Evolutionary conservation across 495 filamentous ascomycete genomes (phyloP), one percentile per base, ranked within the genome.

Genomic region (Ramalina peruviana): DNA sequence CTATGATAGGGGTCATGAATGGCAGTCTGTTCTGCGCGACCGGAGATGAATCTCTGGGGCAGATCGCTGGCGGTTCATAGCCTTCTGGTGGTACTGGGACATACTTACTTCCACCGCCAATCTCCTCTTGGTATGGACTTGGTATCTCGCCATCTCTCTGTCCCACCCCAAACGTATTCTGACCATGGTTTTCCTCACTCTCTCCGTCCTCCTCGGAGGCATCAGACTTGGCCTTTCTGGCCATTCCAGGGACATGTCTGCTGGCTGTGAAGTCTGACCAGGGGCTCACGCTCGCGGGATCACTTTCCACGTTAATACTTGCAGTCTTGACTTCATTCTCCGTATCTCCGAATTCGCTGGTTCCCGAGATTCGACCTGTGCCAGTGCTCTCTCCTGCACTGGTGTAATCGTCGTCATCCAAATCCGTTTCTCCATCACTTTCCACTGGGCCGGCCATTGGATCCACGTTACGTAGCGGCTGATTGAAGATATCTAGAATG

Each of bases 1-100:
- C 92, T 6, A 90, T 86, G 52, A 98, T 98, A 12, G 92, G 92
- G 1, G 92, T 98, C 92, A 98, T 98, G 64, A 95, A 96, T 36
- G 89, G 92, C 7, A 96, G 71, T 44, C 88, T 81, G 61, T 83
- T 93, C 54, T 95, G 88, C 53, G 86, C 83, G 46, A 80, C 71
- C 56, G 86, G 75, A 2, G 71, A 72, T 54, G 84, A 77, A 57
- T 93, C 81, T 53, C 88, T 76, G 66, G 83, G 94, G 33, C 82
- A 82, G 7, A 79, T 72, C 27, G 69, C 82, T 10, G 86, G 81
- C 15, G 81, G 76, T 50, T 85, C 78, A 57, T 86, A 94, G 58
- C 89, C 85, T 58, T 93, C 85, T 4, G 88, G 88, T 43, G 88
- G 88, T 20, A 89, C 71, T 12, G 78, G 79, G 16, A 83, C 62